Conservation (phyloP, 2,329 filamentous ascomycete species). For the Cordyceps pruinosa region DNA sequence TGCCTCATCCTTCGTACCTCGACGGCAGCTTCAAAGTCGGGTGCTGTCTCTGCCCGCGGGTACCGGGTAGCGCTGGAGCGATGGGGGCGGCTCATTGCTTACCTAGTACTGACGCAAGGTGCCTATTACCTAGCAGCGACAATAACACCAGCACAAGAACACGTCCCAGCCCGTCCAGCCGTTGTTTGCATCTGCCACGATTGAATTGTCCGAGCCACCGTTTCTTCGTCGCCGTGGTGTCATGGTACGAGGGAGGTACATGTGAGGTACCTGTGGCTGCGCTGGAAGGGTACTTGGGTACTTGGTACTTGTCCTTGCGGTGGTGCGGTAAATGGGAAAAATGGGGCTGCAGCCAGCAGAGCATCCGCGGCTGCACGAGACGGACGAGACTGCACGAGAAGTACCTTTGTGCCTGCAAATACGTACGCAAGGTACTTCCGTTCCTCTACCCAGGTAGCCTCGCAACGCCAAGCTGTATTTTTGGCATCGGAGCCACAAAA, state of each 20-base stretch:
- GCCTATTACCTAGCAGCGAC: not conserved
- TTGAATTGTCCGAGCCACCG: not conserved
- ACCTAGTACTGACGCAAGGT: too few species aligned
- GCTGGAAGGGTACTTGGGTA: not conserved
- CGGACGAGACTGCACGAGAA: too few species aligned
- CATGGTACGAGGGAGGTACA: not conserved
- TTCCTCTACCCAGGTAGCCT: too few species aligned
- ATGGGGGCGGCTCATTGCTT: not conserved
- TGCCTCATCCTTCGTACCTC: slow-evolving; percentile 2
- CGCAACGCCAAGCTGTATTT: slow-evolving; percentile 2
- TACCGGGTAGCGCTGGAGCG: not conserved
- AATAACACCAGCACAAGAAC: not conserved
- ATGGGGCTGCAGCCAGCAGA: slow-evolving; percentile 4
- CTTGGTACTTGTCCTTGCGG: not conserved
- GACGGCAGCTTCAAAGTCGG: not conserved
- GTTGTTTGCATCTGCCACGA: not conserved
- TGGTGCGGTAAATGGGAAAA: too few species aligned
- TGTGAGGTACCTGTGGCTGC: not conserved
- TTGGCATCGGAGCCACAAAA: slow-evolving; percentile 3
- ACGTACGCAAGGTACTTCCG: too few species aligned
- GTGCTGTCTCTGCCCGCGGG: not conserved
- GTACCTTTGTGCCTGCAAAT: too few species aligned
- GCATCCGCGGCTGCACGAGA: too few species aligned
- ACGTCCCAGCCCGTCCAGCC: not conserved
- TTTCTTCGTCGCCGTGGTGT: not conserved